Conservation (phyloP, 2,329 filamentous ascomycete genomes). For the Cordyceps sp. region DNA sequence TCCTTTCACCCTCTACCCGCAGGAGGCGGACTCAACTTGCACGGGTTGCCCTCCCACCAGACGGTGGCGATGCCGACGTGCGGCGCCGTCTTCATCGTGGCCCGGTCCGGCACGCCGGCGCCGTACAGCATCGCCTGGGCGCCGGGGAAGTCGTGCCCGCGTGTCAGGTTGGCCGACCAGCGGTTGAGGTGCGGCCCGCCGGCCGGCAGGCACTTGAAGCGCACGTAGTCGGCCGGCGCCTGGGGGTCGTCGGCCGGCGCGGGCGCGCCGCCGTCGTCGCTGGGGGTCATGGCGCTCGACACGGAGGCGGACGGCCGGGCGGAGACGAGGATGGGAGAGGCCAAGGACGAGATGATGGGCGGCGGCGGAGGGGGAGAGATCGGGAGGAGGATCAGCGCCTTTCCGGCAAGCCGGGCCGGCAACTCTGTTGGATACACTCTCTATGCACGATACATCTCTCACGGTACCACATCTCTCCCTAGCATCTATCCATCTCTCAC, state of each 20-base stretch:
- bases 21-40: constrained; percentile 46
- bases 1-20: no score
- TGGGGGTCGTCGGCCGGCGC: constrained; percentile 22
- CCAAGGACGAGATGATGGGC: no score
- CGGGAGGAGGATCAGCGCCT: no score
- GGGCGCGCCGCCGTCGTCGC: constrained; percentile 6
- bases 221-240: constrained; percentile 33
- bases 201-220: constrained; percentile 32
- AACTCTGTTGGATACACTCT: no score
- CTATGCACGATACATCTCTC: no score
- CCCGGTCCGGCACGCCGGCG: constrained; percentile 66
- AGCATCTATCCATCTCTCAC: no score
- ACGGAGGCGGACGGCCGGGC: no score
- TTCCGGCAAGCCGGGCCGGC: no score
- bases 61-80: constrained; percentile 85
- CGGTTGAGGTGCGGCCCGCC: constrained; percentile 50
- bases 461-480: no score
- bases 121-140: constrained; percentile 95
- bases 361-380: no score
- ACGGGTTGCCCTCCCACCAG: constrained; percentile 97
- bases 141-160: constrained; percentile 77
- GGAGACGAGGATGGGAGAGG: no score
- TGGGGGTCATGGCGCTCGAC: constrained; percentile 12
- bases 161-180: constrained; percentile 71
- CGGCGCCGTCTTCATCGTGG: constrained; percentile 78